Conservation (phyloP, 805 yeast genomes). For the Candida maesae region DNA sequence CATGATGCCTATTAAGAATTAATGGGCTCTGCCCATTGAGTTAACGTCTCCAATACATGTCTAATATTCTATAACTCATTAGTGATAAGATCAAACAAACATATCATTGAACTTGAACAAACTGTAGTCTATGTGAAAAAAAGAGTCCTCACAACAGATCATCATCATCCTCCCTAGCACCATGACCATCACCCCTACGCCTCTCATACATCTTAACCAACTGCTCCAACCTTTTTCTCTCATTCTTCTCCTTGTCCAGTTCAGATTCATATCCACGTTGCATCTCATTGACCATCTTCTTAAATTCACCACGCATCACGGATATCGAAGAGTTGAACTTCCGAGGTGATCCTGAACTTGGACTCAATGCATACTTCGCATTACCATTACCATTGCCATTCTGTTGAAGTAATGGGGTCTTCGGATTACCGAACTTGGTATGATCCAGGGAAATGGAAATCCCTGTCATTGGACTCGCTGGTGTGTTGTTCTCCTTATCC, state of each 20-base stretch:
- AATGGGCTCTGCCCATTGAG: too few relatives aligned
- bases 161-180: conserved; percentile 7
- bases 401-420: conserved; percentile 23
- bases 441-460: conserved; percentile 16
- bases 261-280: conserved; percentile 60
- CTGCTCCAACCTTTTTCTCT: conserved; percentile 42
- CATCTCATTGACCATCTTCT: conserved; percentile 56
- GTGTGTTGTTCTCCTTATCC: conserved; percentile 21
- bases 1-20: too few relatives aligned
- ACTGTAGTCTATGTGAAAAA: background rate
- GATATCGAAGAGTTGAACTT: conserved; percentile 40
- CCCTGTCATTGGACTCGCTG: conserved; percentile 26
- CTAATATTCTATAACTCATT: too few relatives aligned
- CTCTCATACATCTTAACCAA: conserved; percentile 33
- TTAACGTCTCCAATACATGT: too few relatives aligned
- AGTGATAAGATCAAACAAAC: too few relatives aligned
- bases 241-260: conserved; percentile 50
- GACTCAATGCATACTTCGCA: conserved; percentile 3
- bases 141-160: conserved; percentile 3
- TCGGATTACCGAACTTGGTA: conserved; percentile 14
- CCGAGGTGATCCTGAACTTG: conserved; percentile 20
- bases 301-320: conserved; percentile 64
- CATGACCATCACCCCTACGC: conserved; percentile 14
- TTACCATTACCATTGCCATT: conserved; percentile 16
- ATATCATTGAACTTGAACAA: too few relatives aligned